Percentiles rank a stretch among this genome's conserved stretches.
Conservation (phyloP, 2,329 filamentous ascomycete species). For the Diplocarpon mali region DNA sequence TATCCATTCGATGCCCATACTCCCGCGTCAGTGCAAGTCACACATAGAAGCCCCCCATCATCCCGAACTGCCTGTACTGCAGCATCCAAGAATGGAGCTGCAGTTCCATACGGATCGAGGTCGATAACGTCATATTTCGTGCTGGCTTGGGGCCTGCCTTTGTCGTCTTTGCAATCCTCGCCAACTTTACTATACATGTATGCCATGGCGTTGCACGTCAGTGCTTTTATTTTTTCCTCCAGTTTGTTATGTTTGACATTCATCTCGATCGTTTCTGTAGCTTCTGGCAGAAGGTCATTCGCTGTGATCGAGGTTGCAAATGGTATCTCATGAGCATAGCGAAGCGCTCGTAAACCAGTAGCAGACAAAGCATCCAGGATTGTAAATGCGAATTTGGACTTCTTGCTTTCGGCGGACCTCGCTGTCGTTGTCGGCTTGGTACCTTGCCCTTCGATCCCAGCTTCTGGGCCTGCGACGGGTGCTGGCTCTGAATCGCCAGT, state of each 20-base stretch:
- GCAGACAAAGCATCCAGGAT: conserved; percentile 93
- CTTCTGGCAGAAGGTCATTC: conserved; percentile 75
- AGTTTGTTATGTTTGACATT: conserved; percentile 81
- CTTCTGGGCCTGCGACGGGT: not conserved
- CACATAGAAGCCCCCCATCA: conserved; percentile 82
- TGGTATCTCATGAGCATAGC: conserved; percentile 85
- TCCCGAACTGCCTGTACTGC: conserved; percentile 74
- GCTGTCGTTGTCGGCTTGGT: not conserved
- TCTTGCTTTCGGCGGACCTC: not conserved
- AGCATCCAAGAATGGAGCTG: conserved; percentile 83
- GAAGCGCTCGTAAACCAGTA: conserved; percentile 78
- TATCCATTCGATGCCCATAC: conserved; percentile 94
- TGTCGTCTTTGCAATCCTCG: conserved; percentile 27
- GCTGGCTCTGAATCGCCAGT: not conserved
- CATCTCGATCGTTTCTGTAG: conserved; percentile 67
- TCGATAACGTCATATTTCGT: conserved; percentile 88
- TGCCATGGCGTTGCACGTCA: conserved; percentile 71
- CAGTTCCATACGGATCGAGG: conserved; percentile 90
- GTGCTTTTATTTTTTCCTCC: conserved; percentile 57
- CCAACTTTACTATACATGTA: conserved; percentile 77
- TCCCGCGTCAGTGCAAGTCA: conserved; percentile 92
- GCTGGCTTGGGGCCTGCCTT: conserved; percentile 27
- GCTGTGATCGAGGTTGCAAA: conserved; percentile 73
- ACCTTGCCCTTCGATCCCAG: not conserved
- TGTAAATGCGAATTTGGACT: conserved; percentile 40